These are phyloP conservation scores for Larix kaempferi DNA, from an alignment of 75 land plant genomes.

Conservation along the genomic window DNA sequence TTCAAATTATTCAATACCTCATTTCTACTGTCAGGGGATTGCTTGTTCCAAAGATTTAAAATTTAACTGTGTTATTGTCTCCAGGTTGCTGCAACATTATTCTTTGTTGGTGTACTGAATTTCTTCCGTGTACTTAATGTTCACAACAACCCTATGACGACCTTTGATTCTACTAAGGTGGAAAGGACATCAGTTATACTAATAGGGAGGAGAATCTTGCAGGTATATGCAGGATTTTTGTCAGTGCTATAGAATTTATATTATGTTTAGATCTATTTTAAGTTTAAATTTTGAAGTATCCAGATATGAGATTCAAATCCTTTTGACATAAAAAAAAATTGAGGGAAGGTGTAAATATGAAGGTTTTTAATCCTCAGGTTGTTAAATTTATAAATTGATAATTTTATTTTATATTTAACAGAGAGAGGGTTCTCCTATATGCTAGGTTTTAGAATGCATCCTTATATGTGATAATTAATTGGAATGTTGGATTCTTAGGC, in stretches of 20 bases:
- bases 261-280: not conserved
- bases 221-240: constrained; percentile 26
- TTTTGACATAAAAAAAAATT: too few species aligned
- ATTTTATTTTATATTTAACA: too few species aligned
- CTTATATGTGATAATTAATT: constrained; percentile 13
- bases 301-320: too few species aligned
- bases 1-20: too few species aligned
- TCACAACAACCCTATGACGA: not conserved
- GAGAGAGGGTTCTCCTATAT: too few species aligned
- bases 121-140: too few species aligned
- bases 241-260: not conserved
- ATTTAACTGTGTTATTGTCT: not conserved
- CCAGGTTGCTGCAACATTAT: not conserved
- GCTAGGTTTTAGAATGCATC: not conserved
- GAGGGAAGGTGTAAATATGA: too few species aligned
- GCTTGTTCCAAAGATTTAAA: too few species aligned
- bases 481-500: constrained; percentile 7
- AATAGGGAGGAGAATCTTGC: constrained; percentile 29
- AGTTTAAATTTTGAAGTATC: too few species aligned
- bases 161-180: not conserved
- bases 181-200: not conserved
- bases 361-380: too few species aligned
- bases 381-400: too few species aligned
- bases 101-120: not conserved
- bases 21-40: too few species aligned